These are phyloP conservation scores for Hanseniaspora thailandica DNA, from an alignment of 805 yeast genomes.

Conservation along the genomic window DNA sequence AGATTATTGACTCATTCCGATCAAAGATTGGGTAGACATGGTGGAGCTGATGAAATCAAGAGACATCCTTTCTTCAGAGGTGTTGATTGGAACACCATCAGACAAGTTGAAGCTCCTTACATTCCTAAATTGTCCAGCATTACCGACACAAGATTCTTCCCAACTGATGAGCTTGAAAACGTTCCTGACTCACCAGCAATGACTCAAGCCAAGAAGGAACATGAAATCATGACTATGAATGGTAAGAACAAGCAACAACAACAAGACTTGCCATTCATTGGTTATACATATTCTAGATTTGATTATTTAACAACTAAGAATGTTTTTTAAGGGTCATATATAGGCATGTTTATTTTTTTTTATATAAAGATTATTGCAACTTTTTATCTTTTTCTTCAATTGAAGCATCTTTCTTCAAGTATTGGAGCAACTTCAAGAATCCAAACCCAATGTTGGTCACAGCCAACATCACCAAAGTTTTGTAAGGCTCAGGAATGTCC, in stretches of 20 bases:
- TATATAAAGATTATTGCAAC: neutral
- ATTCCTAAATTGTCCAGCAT: constrained; percentile 83
- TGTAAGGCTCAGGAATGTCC: constrained; percentile 37
- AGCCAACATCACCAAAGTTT: constrained; percentile 38
- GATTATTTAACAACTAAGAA: constrained; percentile 79
- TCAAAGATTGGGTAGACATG: constrained; percentile 68
- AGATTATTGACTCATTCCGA: constrained; percentile 68
- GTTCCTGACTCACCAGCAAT: constrained; percentile 82
- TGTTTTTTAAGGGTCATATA: constrained; percentile 25
- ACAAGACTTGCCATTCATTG: constrained; percentile 92
- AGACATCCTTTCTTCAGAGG: constrained; percentile 87
- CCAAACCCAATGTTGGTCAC: constrained; percentile 34
- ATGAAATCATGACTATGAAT: constrained; percentile 32
- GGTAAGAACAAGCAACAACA: constrained; percentile 33
- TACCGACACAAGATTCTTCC: constrained; percentile 95
- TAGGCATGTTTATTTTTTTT: neutral
- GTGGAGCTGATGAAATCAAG: constrained; percentile 88
- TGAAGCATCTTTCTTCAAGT: constrained; percentile 19
- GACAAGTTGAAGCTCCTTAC: constrained; percentile 85
- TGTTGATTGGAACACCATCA: constrained; percentile 85
- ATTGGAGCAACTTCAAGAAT: constrained; percentile 26
- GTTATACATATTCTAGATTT: constrained; percentile 90
- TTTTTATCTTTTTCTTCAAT: neutral
- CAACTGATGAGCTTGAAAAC: constrained; percentile 89
- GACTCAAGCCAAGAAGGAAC: constrained; percentile 46